Conservation (phyloP, 108 stramenopile species). For the Stephanodiscus minutulus region DNA sequence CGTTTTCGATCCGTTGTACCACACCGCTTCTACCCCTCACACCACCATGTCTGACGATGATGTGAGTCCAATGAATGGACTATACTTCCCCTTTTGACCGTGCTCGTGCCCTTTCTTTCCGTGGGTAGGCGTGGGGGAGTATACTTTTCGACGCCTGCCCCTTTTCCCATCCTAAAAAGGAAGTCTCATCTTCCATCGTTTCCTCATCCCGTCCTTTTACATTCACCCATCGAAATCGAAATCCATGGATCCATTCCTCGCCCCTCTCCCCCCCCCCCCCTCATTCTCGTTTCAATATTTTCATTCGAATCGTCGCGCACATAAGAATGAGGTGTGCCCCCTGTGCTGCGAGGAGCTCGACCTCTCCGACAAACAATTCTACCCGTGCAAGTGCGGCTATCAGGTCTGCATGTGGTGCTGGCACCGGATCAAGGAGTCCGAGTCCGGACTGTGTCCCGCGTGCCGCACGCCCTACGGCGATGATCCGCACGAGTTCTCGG, state of each 20-base stretch:
- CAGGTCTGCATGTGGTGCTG: slow-evolving; percentile 99
- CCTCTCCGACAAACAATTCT: slow-evolving; percentile 94
- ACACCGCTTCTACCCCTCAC: not conserved
- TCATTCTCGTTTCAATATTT: not conserved
- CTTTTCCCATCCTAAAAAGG: not conserved
- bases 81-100: not conserved
- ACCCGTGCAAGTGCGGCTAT: slow-evolving; percentile 98
- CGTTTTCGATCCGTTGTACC: no score
- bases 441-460: slow-evolving; percentile 95
- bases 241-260: not conserved
- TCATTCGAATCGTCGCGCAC: not conserved
- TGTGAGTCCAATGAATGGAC: slow-evolving; percentile 18
- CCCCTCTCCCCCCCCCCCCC: not conserved
- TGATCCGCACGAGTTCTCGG: slow-evolving; percentile 96
- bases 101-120: not conserved
- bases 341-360: slow-evolving; percentile 98
- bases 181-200: not conserved
- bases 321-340: slow-evolving; percentile 78
- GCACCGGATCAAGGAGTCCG: slow-evolving; percentile 96
- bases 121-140: not conserved
- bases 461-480: slow-evolving; percentile 96
- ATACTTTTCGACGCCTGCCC: no score
- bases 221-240: not conserved
- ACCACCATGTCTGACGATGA: slow-evolving; percentile 46
- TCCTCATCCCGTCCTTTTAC: not conserved